Evolutionary conservation across 257 asterid genomes (phyloP), one percentile per base, ranked within the genome.

Genomic region (Solanum etuberosum): DNA sequence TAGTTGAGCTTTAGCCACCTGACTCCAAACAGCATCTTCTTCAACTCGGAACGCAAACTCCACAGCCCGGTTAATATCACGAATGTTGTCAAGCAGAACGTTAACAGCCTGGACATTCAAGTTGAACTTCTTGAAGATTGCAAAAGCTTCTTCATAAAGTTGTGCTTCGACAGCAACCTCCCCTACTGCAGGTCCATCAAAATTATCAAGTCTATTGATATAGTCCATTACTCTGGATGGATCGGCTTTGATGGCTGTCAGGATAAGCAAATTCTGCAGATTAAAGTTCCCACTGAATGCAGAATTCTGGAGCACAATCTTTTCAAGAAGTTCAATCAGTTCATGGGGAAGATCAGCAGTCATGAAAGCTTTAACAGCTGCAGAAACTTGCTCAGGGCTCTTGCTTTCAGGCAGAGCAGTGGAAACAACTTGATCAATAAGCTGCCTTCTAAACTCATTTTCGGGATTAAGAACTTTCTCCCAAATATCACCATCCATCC

Each of bases 341-440:
- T 97, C 99, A 87, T 97, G 99, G 35, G 99, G 99, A 83, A 97
- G 99, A 90, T 97, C 99, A 83, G 99, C 99, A 32, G 99, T 95
- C 99, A 97, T 97, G 91, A 97, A 97, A 5, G 99, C 99, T 89
- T 97, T 97, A 81, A 97, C 99, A 89, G 99, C 99, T 20, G 99
- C 99, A 88, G 99, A 97, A 87, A 97, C 99, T 92, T 97, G 99
- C 89, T 97, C 99, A 7, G 99, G 99, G 89, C 99, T 96, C 94
- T 97, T 96, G 97, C 99, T 97, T 90, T 97, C 99, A 27, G 99
- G 99, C 91, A 97, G 90, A 82, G 99, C 99, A 93, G 99, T 97
- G 84, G 99, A 97, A 63, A 97, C 99, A 89, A 97, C 99, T 94
- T 97, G 99, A 91, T 97, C 99, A 86, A 97, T 97, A 88, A 97